Percentiles rank a stretch among this genome's conserved stretches.
phyloP scores from a whole-genome alignment of 169 alveolate genomes.

The Plasmodium coatneyi region DNA sequence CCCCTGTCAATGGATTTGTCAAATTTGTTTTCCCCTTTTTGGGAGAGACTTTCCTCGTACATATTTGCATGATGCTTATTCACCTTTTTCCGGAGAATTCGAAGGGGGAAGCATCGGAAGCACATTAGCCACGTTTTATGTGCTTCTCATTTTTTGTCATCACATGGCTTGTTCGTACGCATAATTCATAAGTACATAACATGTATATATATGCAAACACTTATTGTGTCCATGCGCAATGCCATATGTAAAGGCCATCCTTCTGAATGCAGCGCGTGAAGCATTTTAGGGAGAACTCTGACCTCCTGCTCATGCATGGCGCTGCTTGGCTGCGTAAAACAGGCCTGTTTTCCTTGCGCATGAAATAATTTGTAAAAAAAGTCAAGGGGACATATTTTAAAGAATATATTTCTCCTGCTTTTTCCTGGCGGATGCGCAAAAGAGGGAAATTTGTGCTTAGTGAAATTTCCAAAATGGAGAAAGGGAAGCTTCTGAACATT shows the following conservation, averaged over 20 bases:
- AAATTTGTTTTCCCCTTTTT: neutral
- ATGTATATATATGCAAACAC: neutral
- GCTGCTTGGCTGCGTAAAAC: neutral
- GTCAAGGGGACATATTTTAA: neutral
- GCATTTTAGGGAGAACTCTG: neutral
- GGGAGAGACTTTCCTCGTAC: neutral
- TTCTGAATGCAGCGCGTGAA: neutral
- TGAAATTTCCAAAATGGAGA: conserved; percentile 46
- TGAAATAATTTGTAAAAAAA: neutral
- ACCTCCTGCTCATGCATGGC: neutral
- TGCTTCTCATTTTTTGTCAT: neutral
- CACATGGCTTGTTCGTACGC: neutral
- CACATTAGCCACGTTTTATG: neutral
- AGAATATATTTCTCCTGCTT: neutral
- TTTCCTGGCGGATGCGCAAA: neutral
- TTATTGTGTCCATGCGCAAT: neutral
- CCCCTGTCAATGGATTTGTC: neutral
- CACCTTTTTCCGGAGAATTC: neutral
- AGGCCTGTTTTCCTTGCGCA: neutral
- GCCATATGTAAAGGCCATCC: neutral
- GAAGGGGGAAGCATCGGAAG: neutral
- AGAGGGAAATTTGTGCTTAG: neutral
- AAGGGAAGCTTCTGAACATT: conserved; percentile 27
- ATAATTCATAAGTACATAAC: neutral
- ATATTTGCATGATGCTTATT: neutral